These are phyloP conservation scores for Endocalyx cinctus DNA, from an alignment of 2,329 filamentous ascomycete genomes.

Conservation along the genomic window DNA sequence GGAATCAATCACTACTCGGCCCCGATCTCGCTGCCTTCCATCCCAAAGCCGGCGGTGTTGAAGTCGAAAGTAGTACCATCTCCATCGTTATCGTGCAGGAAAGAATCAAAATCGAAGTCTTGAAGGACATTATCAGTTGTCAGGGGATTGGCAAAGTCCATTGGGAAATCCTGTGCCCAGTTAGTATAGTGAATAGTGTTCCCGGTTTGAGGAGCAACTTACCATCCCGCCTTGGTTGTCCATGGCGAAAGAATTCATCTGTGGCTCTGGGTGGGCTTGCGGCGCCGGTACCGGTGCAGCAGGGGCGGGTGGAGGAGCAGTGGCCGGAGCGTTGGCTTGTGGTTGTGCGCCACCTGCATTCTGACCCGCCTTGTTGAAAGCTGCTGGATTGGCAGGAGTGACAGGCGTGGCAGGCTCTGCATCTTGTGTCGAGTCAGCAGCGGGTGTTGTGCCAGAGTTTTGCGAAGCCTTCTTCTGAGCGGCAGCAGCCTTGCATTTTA, in stretches of 20 bases:
- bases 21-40: conserved; percentile 55
- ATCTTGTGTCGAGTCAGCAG: conserved; percentile 51
- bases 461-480: conserved; percentile 61
- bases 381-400: conserved; percentile 50
- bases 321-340: conserved; percentile 39
- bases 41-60: conserved; percentile 43
- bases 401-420: conserved; percentile 60
- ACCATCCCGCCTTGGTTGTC: conserved; percentile 40
- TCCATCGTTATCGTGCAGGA: conserved; percentile 54
- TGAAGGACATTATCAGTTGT: conserved; percentile 54
- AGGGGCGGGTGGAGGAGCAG: conserved; percentile 37
- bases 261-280: conserved; percentile 43
- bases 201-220: too few species aligned
- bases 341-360: conserved; percentile 33
- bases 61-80: conserved; percentile 52
- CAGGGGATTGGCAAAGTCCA: conserved; percentile 54
- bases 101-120: conserved; percentile 66
- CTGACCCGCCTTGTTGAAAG: conserved; percentile 44
- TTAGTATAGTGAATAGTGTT: conserved; percentile 15
- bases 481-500: too few species aligned
- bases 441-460: conserved; percentile 51
- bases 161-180: conserved; percentile 36
- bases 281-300: conserved; percentile 40
- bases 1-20: conserved; percentile 41
- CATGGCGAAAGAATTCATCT: conserved; percentile 41